Conservation (phyloP, 495 filamentous ascomycete species). For the Cenococcum geophilum region DNA sequence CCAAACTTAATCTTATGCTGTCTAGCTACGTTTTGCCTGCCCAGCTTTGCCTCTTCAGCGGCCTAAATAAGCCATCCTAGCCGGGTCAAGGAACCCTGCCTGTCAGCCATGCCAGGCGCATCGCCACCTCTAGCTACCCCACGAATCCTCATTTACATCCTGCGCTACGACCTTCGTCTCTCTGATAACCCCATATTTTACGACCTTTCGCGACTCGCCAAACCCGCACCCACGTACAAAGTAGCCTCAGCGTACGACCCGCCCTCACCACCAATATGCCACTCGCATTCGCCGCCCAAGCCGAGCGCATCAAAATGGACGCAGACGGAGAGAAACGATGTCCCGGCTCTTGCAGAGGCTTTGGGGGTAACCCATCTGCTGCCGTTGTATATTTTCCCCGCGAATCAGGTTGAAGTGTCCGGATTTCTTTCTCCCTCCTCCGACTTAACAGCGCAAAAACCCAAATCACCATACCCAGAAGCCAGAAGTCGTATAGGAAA, state of each 20-base stretch:
- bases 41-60: too few species aligned
- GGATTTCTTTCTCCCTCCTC: conserved; percentile 49
- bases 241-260: not conserved
- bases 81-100: not conserved
- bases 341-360: conserved; percentile 1
- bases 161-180: not conserved
- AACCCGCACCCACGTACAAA: not conserved
- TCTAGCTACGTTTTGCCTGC: not conserved
- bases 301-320: not conserved
- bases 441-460: conserved; percentile 5
- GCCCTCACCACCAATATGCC: not conserved
- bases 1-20: not conserved
- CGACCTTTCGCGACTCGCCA: not conserved
- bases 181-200: conserved; percentile 1
- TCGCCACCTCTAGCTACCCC: not conserved
- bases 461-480: conserved; percentile 51
- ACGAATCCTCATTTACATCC: conserved; percentile 4
- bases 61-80: not conserved
- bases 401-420: conserved; percentile 62
- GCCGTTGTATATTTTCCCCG: conserved; percentile 58
- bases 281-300: conserved; percentile 1
- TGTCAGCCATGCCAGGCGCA: not conserved
- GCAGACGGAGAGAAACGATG: not conserved
- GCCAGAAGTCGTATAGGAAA: conserved; percentile 50
- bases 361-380: conserved; percentile 54